Conservation (phyloP, 1,139 yeast species). For the Pichia inconspicua region DNA sequence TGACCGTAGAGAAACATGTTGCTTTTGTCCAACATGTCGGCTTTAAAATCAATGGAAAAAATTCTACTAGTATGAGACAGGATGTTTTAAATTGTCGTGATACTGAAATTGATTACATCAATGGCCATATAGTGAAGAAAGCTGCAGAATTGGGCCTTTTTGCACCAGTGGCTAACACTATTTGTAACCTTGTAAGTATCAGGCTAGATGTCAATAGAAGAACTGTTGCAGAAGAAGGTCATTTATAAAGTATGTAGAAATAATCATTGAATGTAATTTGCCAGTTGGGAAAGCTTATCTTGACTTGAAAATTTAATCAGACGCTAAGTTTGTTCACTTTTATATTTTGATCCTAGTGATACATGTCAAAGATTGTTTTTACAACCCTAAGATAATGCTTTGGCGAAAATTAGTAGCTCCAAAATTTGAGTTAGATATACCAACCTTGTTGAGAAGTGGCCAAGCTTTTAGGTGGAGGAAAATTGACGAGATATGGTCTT, state of each 20-base stretch:
- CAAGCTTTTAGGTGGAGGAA: conserved; percentile 76
- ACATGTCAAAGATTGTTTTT: neutral
- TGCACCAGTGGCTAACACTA: conserved; percentile 42
- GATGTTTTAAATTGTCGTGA: conserved; percentile 54
- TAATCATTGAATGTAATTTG: too few species aligned
- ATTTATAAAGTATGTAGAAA: neutral
- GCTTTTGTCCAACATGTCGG: conserved; percentile 23
- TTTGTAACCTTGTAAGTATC: conserved; percentile 41
- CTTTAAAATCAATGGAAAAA: conserved; percentile 33
- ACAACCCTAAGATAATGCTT: neutral
- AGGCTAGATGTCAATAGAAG: conserved; percentile 28
- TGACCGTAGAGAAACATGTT: conserved; percentile 27
- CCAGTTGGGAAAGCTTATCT: too few species aligned
- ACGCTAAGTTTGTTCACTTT: too few species aligned
- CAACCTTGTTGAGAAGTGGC: conserved; percentile 77
- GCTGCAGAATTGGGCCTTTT: conserved; percentile 39
- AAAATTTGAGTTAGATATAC: conserved; percentile 47
- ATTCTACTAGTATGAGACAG: conserved; percentile 84
- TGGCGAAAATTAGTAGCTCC: conserved; percentile 13
- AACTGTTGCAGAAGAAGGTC: conserved; percentile 1
- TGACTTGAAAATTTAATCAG: too few species aligned
- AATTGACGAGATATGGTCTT: conserved; percentile 53
- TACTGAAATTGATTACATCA: conserved; percentile 75
- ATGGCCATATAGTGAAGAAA: conserved; percentile 59
- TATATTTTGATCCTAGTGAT: too few species aligned